Conservation (phyloP, 768 basidiomycete genomes). For the Tulasnella sp. region DNA sequence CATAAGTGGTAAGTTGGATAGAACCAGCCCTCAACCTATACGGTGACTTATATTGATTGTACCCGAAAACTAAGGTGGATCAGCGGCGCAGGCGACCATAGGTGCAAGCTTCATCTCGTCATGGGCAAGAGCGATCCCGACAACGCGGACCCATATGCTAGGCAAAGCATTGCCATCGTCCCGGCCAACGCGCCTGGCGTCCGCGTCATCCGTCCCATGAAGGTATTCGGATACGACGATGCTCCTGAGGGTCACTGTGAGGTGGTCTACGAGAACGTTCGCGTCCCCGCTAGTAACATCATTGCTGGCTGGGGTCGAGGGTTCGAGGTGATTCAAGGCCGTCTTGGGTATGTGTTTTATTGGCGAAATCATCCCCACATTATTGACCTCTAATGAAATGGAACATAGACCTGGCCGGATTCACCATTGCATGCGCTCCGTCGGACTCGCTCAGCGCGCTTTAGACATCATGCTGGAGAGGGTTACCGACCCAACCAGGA, state of each 20-base stretch:
- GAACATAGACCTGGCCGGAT: conserved; percentile 74
- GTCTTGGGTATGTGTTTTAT: conserved; percentile 71
- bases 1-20: conserved; percentile 73
- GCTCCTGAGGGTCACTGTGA: conserved; percentile 97
- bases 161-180: conserved; percentile 94
- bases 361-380: background rate
- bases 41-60: background rate
- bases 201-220: conserved; percentile 83
- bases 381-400: background rate
- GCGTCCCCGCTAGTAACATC: conserved; percentile 72
- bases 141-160: conserved; percentile 63
- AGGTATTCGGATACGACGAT: conserved; percentile 88
- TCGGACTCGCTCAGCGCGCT: conserved; percentile 77
- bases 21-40: background rate
- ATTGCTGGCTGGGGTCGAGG: conserved; percentile 90
- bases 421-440: conserved; percentile 96
- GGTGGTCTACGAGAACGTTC: conserved; percentile 87
- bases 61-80: conserved; percentile 70
- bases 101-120: conserved; percentile 81
- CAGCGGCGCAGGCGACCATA: conserved; percentile 89
- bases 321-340: conserved; percentile 96
- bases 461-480: conserved; percentile 82
- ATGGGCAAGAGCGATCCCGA: conserved; percentile 89
- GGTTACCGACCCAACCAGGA: conserved; percentile 82
- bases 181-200: conserved; percentile 80